phyloP scores from a whole-genome alignment of 108 stramenopile species.

The Skeletonema marinoi region DNA sequence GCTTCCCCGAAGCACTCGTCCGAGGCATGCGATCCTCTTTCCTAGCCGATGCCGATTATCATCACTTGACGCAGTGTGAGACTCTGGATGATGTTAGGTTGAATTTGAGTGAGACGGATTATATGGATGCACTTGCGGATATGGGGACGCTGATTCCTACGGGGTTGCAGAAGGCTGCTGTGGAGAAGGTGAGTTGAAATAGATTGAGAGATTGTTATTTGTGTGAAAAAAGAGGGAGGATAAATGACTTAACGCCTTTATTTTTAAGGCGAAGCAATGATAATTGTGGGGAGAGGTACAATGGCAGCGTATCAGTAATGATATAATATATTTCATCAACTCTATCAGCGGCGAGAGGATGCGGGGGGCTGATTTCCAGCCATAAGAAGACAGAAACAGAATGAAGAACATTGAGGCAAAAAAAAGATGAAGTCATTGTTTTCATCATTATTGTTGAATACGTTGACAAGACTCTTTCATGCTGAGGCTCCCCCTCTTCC shows the following conservation, averaged over 20 bases:
- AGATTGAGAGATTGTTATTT: neutral
- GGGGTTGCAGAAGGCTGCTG: constrained; percentile 81
- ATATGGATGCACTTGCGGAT: constrained; percentile 87
- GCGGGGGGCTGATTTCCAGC: neutral
- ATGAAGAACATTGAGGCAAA: too few species aligned
- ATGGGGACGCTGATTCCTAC: constrained; percentile 77
- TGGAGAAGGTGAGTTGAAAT: constrained; percentile 76
- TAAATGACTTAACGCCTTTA: too few species aligned
- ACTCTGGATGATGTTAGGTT: constrained; percentile 95
- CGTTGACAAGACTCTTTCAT: too few species aligned
- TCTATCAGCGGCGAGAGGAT: too few species aligned
- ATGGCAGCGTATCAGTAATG: too few species aligned
- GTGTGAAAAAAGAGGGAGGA: too few species aligned
- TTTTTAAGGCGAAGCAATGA: too few species aligned
- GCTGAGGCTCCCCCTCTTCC: neutral
- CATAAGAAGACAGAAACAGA: neutral
- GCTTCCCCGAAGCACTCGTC: constrained; percentile 94
- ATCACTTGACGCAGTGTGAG: constrained; percentile 96
- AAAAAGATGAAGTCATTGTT: too few species aligned
- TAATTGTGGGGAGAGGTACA: too few species aligned
- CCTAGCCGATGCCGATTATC: constrained; percentile 91
- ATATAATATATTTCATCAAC: too few species aligned
- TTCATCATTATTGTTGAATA: too few species aligned
- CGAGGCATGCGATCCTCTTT: constrained; percentile 97
- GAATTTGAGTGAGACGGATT: constrained; percentile 98